A percentile compares a stretch with the other conserved stretches of the same genome.
These are phyloP conservation scores for Suhomyces emberorum DNA, from an alignment of 805 yeast species.

Conservation along the genomic window DNA sequence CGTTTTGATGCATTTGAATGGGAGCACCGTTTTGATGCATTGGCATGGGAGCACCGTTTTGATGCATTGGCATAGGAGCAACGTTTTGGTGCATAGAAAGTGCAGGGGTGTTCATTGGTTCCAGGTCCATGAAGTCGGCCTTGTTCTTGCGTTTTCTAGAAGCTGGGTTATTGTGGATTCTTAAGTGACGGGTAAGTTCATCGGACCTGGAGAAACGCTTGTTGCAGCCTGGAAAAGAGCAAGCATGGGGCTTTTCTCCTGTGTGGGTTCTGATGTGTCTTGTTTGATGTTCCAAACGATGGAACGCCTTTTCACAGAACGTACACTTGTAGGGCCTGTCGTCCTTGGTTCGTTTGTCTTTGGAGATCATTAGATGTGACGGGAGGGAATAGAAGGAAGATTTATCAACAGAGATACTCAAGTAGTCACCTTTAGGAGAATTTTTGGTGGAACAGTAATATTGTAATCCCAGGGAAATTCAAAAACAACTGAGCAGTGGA, in stretches of 20 bases:
- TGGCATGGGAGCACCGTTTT: not conserved
- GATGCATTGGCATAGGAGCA: not conserved
- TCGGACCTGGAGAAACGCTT: constrained; percentile 79
- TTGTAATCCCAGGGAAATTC: too few relatives aligned
- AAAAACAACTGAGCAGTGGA: too few relatives aligned
- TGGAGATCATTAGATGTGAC: too few relatives aligned
- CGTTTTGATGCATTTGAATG: not conserved
- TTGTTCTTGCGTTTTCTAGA: constrained; percentile 39
- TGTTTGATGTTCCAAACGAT: constrained; percentile 85
- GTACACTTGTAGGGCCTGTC: constrained; percentile 80
- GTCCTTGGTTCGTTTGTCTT: too few relatives aligned
- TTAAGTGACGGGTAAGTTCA: constrained; percentile 80
- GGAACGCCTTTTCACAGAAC: constrained; percentile 81
- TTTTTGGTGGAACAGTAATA: too few relatives aligned
- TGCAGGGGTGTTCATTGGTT: not conserved
- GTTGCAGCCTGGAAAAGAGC: constrained; percentile 79
- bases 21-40: not conserved
- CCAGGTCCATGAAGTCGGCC: not conserved
- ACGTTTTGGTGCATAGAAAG: not conserved
- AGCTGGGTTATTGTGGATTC: constrained; percentile 69
- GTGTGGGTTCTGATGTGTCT: constrained; percentile 91
- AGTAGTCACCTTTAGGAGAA: too few relatives aligned
- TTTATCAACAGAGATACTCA: too few relatives aligned
- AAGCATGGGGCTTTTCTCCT: constrained; percentile 87
- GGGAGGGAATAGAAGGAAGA: too few relatives aligned